Evolutionary conservation across 2,329 filamentous ascomycete genomes (phyloP), one percentile per base, ranked within the genome.

Genomic region (Aspergillus versicolor): DNA sequence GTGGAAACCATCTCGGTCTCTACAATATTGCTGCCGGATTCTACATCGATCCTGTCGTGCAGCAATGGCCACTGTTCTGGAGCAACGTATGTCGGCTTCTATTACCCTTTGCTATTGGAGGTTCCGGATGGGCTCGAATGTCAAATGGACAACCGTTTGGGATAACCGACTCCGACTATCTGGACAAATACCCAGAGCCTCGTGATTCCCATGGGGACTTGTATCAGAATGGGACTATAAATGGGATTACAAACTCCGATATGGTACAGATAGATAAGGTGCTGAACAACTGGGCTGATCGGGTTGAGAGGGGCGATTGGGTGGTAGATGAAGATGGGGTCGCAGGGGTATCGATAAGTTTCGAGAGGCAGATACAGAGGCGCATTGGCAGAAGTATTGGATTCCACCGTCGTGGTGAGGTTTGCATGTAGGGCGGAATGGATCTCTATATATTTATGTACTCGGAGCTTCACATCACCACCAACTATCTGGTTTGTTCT

Each of bases 311-410:
- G 41, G 68, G 65, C 30, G 62, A 64, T 56, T 68, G 69, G 65
- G 54, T 57, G 30, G 60, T 70, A 9, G 56, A 54, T 56, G 51
- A 58, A 8, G 56, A 70, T 19, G 68, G 68, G 9, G 65, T 69
- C 5, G n/a, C 53, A 7, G 64, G 65, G 67, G 67, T 13, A 68
- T 70, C 62, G 61, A 67, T 6, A 70, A 68, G 41, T 70, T 67
- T 24, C 61, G 56, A 42, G 68, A 70, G 40, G 68, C 68, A 11
- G 66, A 71, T 58, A 68, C 63, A 9, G 54, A 61, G 54, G 62
- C 58, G 27, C 58, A 60, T 63, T 67, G 60, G 60, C 52, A 49
- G 34, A 59, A 62, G 52, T 67, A 65, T 61, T 57, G 55, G 55
- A 57, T 57, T 45, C 44, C 45, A 45, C 55, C 50, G 21, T 48